Conservation (phyloP, 2,329 filamentous ascomycete species). For the Alternaria longipes region DNA sequence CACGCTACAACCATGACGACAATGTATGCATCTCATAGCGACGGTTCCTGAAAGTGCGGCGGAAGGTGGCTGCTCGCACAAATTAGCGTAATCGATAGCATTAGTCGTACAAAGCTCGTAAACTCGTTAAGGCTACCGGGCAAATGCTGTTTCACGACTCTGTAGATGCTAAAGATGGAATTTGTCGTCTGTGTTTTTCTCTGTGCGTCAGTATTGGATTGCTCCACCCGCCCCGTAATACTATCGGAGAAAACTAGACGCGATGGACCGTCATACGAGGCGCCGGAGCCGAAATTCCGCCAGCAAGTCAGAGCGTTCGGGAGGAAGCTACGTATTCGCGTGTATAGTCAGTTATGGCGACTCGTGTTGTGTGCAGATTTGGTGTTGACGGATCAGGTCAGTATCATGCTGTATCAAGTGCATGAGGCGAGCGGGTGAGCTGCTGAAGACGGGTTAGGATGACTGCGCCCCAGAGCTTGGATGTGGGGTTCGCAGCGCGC, state of each 20-base stretch:
- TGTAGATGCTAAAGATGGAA: constrained; percentile 15
- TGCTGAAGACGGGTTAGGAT: constrained; percentile 10
- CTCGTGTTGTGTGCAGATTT: constrained; percentile 6
- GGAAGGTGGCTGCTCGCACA: constrained; percentile 2
- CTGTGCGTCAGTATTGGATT: constrained; percentile 13
- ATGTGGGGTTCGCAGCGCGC: constrained; percentile 17
- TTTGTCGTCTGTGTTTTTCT: constrained; percentile 14
- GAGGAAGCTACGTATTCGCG: constrained; percentile 6
- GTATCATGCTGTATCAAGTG: background rate
- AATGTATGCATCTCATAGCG: background rate
- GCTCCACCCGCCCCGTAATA: constrained; percentile 14
- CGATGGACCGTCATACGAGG: constrained; percentile 14
- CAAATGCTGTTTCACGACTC: constrained; percentile 8
- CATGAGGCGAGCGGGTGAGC: constrained; percentile 8
- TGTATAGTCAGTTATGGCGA: constrained; percentile 7
- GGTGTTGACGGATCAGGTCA: background rate
- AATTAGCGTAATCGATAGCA: constrained; percentile 5
- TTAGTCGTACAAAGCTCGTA: constrained; percentile 8
- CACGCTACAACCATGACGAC: background rate
- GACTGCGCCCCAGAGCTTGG: constrained; percentile 22
- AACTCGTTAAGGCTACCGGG: background rate
- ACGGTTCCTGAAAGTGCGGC: background rate
- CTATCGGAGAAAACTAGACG: constrained; percentile 16
- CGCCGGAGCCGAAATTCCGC: constrained; percentile 12
- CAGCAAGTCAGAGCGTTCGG: constrained; percentile 12